Evolutionary conservation across 2,329 filamentous ascomycete genomes (phyloP).

Genomic region (Cytospora paraplurivora): DNA sequence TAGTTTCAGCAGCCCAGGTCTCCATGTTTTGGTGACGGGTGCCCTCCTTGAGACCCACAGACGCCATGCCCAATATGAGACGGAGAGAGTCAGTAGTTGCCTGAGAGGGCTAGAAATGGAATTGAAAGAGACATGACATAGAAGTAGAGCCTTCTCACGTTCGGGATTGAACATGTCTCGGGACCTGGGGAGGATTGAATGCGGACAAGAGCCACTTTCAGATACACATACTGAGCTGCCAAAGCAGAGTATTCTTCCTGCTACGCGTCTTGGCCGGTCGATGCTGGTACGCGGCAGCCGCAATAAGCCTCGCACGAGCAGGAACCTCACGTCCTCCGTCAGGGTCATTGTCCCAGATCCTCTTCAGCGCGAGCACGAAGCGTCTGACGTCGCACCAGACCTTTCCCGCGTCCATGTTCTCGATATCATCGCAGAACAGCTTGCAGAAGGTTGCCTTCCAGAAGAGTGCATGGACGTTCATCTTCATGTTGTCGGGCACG

Average conservation of each 20-base stretch:
- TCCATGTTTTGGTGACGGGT: background rate
- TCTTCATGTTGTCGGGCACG: background rate
- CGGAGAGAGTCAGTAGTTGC: too few species aligned
- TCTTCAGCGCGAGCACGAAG: background rate
- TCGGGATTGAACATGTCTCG: too few species aligned
- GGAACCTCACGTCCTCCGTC: background rate
- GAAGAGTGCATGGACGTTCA: background rate
- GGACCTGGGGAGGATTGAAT: too few species aligned
- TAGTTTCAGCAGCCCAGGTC: background rate
- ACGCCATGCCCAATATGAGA: background rate
- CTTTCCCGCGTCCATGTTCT: background rate
- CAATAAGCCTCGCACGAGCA: background rate
- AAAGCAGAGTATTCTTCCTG: constrained; percentile 1
- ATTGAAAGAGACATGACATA: too few species aligned
- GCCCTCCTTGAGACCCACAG: background rate
- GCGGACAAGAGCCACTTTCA: too few species aligned
- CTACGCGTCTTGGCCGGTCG: background rate
- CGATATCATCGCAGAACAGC: constrained; percentile 9
- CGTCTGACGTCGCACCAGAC: constrained; percentile 7
- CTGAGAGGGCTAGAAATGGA: too few species aligned
- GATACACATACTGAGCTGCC: background rate
- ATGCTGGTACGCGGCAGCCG: background rate
- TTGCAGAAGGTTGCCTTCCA: constrained; percentile 2
- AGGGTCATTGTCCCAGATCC: constrained; percentile 5
- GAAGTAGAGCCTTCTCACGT: too few species aligned